phyloP scores from a whole-genome alignment of 805 yeast genomes.

The Lachancea cidri region DNA sequence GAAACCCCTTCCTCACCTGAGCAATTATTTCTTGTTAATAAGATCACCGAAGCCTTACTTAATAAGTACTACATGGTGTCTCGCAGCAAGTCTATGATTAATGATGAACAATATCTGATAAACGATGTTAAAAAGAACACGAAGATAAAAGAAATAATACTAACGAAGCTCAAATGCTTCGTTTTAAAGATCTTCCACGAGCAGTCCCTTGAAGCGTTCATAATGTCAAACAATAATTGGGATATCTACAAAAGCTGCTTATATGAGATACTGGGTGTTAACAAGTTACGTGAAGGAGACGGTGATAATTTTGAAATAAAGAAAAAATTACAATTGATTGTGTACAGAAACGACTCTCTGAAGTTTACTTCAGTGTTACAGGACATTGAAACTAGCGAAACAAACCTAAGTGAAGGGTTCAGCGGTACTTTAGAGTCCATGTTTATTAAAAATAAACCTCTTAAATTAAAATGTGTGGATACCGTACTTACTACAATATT shows the following conservation, averaged over 20 bases:
- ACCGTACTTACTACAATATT: constrained; percentile 19
- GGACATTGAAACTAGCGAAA: constrained; percentile 20
- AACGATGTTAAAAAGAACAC: constrained; percentile 35
- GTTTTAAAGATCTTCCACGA: constrained; percentile 29
- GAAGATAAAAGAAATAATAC: constrained; percentile 26
- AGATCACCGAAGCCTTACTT: constrained; percentile 56
- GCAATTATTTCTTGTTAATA: constrained; percentile 48
- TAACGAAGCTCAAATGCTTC: constrained; percentile 23
- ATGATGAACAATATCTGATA: constrained; percentile 35
- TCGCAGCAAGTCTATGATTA: constrained; percentile 30
- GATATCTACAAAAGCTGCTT: constrained; percentile 44
- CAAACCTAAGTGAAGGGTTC: constrained; percentile 12
- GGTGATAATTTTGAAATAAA: constrained; percentile 11
- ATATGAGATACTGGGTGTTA: constrained; percentile 33
- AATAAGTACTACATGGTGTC: constrained; percentile 40
- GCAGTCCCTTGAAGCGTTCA: constrained; percentile 47
- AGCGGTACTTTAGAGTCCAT: constrained; percentile 6
- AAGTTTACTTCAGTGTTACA: constrained; percentile 42
- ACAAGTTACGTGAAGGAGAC: neutral
- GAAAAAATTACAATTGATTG: constrained; percentile 54
- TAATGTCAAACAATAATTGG: constrained; percentile 60
- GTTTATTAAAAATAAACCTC: constrained; percentile 3
- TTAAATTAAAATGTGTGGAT: constrained; percentile 21
- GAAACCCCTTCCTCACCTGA: constrained; percentile 29
- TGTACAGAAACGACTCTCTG: constrained; percentile 66